A percentile compares a stretch with the other conserved stretches of the same genome.
Conservation (phyloP, 139 green algal genomes). For the Volvox reticuliferus region DNA sequence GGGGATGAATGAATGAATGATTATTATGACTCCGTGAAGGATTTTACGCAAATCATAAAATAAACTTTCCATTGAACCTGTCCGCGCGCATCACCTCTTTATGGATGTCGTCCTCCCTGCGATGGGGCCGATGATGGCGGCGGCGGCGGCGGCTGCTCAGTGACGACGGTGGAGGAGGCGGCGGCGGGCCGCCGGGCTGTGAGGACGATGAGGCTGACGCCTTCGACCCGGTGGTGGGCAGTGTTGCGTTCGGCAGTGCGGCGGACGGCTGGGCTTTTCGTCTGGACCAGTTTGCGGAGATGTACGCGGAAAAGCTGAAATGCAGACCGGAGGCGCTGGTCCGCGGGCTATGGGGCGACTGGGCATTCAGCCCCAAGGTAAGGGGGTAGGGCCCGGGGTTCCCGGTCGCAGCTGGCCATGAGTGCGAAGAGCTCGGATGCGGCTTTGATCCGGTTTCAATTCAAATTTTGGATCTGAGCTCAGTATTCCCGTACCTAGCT, state of each 20-base stretch:
- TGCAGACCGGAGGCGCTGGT: constrained; percentile 70
- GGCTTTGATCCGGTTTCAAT: too few species aligned
- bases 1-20: too few species aligned
- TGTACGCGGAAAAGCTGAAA: constrained; percentile 93
- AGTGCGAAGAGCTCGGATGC: too few species aligned
- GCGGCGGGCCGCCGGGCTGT: background rate
- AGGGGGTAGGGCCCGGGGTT: too few species aligned
- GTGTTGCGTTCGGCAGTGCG: constrained; percentile 95
- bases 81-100: too few species aligned
- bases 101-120: background rate
- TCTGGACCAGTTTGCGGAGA: constrained; percentile 88
- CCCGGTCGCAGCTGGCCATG: too few species aligned
- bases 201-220: constrained; percentile 62
- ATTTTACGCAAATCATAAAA: too few species aligned
- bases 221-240: constrained; percentile 85
- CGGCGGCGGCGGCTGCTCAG: background rate
- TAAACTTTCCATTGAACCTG: too few species aligned
- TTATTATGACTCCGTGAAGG: too few species aligned
- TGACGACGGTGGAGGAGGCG: constrained; percentile 11
- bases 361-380: constrained; percentile 83
- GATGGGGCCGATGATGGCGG: too few species aligned
- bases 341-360: constrained; percentile 93
- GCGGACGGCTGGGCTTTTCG: constrained; percentile 96
- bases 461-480: too few species aligned
- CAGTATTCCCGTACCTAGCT: too few species aligned